Evolutionary conservation across 371 early-diverging fungal genomes (phyloP), one percentile per base, ranked within the genome.

Genomic region (Apophysomyces variabilis): DNA sequence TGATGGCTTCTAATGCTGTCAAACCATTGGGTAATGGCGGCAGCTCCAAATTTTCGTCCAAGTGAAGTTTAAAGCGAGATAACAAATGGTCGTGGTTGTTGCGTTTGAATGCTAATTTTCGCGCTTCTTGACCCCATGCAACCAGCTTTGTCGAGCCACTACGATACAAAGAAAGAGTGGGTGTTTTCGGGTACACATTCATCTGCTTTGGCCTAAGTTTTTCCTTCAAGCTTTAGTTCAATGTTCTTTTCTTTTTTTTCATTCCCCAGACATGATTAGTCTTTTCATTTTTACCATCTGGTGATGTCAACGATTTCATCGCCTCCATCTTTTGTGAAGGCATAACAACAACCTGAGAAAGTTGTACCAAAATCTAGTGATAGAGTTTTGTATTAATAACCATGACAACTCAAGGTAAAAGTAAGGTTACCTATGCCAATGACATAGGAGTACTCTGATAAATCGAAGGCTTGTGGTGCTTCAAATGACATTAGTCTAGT

Each of bases 291-390:
- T 59, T 69, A 78, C 82, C 82, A 81, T 73, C 77, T 74, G 3
- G 76, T 81, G 9, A 81, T 81, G 66, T 81, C 82, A 43, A 78
- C 75, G 32, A 81, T 76, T 68, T 80, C 80, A 65, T 81, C 82
- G 35, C 77, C 77, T 54, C 77, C 79, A 44, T 81, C 77, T 62
- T 79, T 76, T 37, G 82, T 77, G 38, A 81, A 81, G n/a, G 82
- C 78, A 67, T 81, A 81, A 62, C 82, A 78, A 44, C 82, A 81
- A 11, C 82, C 82, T 44, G 85, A 83, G 63, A 78, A 85, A 11
- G 87, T 85, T 21, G 85, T 85, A 44, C 85, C 87, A 75, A 86
- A 86, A 79, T 86, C 87, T 77, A 76, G 16, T 12, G 16, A 13
- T 12, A 43, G 14, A 43, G 14, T 12, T 2, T 14, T 18, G 16